Conservation (phyloP, 306 rosid species). For the Dalbergia cochinchinensis region DNA sequence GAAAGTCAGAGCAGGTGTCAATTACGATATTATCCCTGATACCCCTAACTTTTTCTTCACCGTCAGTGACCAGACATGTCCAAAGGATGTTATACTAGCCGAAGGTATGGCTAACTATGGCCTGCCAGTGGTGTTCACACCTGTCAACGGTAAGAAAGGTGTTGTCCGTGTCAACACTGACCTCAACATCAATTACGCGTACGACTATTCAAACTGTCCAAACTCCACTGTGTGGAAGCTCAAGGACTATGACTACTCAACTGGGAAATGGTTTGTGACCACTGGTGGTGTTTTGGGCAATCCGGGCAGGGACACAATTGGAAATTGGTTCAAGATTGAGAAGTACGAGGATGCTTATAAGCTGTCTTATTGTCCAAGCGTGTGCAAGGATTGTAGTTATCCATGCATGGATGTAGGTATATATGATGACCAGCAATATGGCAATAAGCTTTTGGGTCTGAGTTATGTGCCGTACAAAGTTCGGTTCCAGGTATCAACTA, state of each 20-base stretch:
- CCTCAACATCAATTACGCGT: conserved; percentile 48
- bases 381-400: conserved; percentile 52
- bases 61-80: not conserved
- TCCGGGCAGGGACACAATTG: conserved; percentile 33
- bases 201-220: not conserved
- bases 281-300: conserved; percentile 46
- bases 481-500: conserved; percentile 4
- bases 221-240: conserved; percentile 51
- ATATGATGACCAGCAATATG: not conserved
- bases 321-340: conserved; percentile 51
- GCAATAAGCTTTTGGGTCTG: conserved; percentile 33
- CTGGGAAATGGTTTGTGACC: conserved; percentile 44
- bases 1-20: not conserved
- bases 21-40: conserved; percentile 41
- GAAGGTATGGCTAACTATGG: not conserved
- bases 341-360: conserved; percentile 48
- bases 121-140: conserved; percentile 37
- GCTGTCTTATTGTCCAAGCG: conserved; percentile 60
- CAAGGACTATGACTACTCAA: conserved; percentile 5
- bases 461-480: conserved; percentile 12
- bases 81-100: not conserved
- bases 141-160: conserved; percentile 32
- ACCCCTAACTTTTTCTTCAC: not conserved
- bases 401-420: conserved; percentile 55
- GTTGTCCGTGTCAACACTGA: conserved; percentile 41